Conservation (phyloP, 306 rosid genomes). For the Prunus padus region DNA sequence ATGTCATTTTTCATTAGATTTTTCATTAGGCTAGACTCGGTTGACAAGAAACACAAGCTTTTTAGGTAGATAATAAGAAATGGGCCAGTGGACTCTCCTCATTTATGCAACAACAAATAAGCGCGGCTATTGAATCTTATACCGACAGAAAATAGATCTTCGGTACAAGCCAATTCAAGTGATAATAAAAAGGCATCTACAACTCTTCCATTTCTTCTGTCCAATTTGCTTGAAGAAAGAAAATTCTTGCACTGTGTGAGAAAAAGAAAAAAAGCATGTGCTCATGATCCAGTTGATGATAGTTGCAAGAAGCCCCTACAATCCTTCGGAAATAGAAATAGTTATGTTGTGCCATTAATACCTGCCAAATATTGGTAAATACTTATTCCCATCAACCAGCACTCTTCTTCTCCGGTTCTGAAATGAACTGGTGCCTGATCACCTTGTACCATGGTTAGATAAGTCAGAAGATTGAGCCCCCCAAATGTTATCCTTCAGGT, state of each 20-base stretch:
- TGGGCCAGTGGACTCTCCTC: too few relatives aligned
- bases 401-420: neutral
- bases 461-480: neutral
- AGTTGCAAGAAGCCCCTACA: too few relatives aligned
- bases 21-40: too few relatives aligned
- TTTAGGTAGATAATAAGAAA: too few relatives aligned
- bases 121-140: neutral
- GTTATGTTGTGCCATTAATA: slow-evolving; percentile 6
- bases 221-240: too few relatives aligned
- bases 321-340: neutral
- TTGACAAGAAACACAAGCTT: too few relatives aligned
- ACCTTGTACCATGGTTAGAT: slow-evolving; percentile 16
- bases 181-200: too few relatives aligned
- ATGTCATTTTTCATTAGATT: too few relatives aligned
- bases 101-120: neutral
- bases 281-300: neutral
- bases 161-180: neutral
- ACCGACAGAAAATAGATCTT: neutral
- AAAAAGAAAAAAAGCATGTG: neutral
- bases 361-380: slow-evolving; percentile 17
- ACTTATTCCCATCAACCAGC: slow-evolving; percentile 4
- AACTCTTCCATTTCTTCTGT: too few relatives aligned
- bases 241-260: too few relatives aligned
- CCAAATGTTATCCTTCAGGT: slow-evolving; percentile 32
- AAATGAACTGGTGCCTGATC: slow-evolving; percentile 3